Base-by-base conservation (phyloP, 2,329 filamentous ascomycete genomes). In the Diaporthe sp. region DNA sequence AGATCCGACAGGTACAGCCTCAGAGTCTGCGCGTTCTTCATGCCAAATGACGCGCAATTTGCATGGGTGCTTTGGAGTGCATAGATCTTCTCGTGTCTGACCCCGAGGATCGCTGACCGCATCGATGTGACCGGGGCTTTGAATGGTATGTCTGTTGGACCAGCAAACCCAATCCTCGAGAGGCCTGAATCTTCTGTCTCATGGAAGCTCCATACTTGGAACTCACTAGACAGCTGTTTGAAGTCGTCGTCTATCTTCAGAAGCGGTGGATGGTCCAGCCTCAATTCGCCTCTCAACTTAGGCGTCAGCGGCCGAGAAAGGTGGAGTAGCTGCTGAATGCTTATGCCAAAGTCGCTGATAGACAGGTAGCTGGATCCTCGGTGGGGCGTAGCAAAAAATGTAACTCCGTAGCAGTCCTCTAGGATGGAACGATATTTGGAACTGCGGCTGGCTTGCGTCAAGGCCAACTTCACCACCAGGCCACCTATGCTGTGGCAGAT, bases 281-380 rank as follows among this genome's bases (percentile, higher is more conserved):
- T 86, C 1, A 92, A 82, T 7, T 88, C 84, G 1, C 87, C 82
- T 0, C 87, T 87, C 4, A 91, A 82, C 0, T 85, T 85, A 1
- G 80, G 78, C 0, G 89, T 88, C 9, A 91, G 81, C 0, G 88
- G 86, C 12, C 82, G 79, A 4, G 87, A 84, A 0, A 91, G 83
- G 53, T 86, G 85, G 12, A 92, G 83, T 17, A 91, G 78, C 8
- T 81, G 82, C 63, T 87, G 85, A 34, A 91, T 89, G 77, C 88
- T 89, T 9, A 83, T 79, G 5, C 86, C 84, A 31, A 91, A 85
- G 47, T 87, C 86, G 0, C 85, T 84, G 81, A 89, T 89, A 3
- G 89, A 90, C 68, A 92, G 84, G 78, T 91, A 91, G 58, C 87
- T 91, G 0, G 90, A 91, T 10, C 90, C 90, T 31, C 89, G 89